A percentile compares a stretch with the other conserved stretches of the same genome.
phyloP scores from a whole-genome alignment of 345 rosid genomes.

The Trapa incisa region DNA sequence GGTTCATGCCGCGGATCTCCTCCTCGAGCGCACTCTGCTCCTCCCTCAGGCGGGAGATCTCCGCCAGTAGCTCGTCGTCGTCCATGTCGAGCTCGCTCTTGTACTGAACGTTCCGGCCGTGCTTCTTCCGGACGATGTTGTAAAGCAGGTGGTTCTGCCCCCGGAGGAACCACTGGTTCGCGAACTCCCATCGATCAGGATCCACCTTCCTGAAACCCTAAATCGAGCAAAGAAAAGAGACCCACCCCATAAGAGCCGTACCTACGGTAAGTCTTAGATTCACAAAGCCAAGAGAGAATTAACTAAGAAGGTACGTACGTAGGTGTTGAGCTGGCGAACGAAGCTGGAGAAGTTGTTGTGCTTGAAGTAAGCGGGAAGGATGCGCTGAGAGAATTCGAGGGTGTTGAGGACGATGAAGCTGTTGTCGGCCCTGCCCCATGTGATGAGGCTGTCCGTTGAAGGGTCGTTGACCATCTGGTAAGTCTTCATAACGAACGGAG shows the following conservation, averaged over 20 bases:
- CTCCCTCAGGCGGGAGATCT: slow-evolving; percentile 60
- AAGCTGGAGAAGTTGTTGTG: slow-evolving; percentile 97
- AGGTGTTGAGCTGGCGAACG: slow-evolving; percentile 87
- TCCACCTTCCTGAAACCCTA: slow-evolving; percentile 93
- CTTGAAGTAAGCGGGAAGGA: slow-evolving; percentile 84
- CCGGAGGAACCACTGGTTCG: slow-evolving; percentile 73
- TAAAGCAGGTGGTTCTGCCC: slow-evolving; percentile 69
- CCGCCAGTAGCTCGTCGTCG: slow-evolving; percentile 51
- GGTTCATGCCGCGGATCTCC: slow-evolving; percentile 57
- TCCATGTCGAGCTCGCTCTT: slow-evolving; percentile 23
- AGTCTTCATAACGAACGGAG: slow-evolving; percentile 83
- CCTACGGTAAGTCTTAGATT: no score
- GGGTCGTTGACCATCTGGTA: slow-evolving; percentile 89
- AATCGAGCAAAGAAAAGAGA: no score
- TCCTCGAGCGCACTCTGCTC: slow-evolving; percentile 54
- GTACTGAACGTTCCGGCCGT: slow-evolving; percentile 25
- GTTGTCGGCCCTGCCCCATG: slow-evolving; percentile 71
- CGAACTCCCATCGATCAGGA: slow-evolving; percentile 91
- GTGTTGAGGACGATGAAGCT: slow-evolving; percentile 86
- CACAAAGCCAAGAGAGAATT: no score
- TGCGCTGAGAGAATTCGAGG: slow-evolving; percentile 59
- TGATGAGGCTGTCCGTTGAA: slow-evolving; percentile 54
- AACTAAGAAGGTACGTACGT: slow-evolving; percentile 21
- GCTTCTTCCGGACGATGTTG: slow-evolving; percentile 68
- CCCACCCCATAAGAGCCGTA: background rate